Percentiles rank a stretch among this genome's conserved stretches.
Conservation (phyloP, 768 basidiomycete genomes). For the Daedaleopsis nitida region DNA sequence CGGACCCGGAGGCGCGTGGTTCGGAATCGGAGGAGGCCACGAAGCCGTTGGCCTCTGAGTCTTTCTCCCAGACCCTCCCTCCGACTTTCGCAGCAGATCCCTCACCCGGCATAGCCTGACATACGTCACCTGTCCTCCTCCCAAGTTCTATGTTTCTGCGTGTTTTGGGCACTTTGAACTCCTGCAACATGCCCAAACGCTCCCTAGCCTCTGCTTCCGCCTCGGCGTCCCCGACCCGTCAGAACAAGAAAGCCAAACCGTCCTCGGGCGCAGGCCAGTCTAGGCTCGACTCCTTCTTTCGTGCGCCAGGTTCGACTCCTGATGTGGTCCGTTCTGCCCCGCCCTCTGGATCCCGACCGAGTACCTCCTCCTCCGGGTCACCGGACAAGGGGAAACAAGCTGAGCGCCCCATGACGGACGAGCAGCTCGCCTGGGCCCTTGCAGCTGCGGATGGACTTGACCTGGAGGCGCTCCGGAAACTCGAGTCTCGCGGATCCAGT, state of each 20-base stretch:
- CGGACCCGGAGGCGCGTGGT: not conserved
- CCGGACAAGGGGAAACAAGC: not conserved
- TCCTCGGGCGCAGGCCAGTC: conserved; percentile 15
- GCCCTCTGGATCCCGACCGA: not conserved
- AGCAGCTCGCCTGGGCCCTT: conserved; percentile 24
- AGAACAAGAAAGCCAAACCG: conserved; percentile 23
- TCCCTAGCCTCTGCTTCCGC: conserved; percentile 3
- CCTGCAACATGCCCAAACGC: conserved; percentile 24
- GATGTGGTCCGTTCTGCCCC: not conserved
- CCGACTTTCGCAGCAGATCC: not conserved
- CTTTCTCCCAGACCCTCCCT: not conserved
- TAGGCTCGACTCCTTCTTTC: conserved; percentile 27
- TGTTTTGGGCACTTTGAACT: not conserved
- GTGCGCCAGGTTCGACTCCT: conserved; percentile 9
- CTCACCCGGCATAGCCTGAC: not conserved
- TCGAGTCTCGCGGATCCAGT: conserved; percentile 14
- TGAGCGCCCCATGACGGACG: conserved; percentile 14
- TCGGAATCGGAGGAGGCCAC: not conserved
- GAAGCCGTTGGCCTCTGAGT: not conserved
- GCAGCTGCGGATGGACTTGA: conserved; percentile 29
- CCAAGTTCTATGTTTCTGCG: not conserved
- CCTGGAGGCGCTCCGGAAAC: conserved; percentile 21
- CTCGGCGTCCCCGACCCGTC: conserved; percentile 14
- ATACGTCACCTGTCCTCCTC: not conserved
- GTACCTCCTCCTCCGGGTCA: not conserved